These are phyloP conservation scores for Aspergillaceae sp. DNA, from an alignment of 2,329 filamentous ascomycete species.

Conservation along the genomic window DNA sequence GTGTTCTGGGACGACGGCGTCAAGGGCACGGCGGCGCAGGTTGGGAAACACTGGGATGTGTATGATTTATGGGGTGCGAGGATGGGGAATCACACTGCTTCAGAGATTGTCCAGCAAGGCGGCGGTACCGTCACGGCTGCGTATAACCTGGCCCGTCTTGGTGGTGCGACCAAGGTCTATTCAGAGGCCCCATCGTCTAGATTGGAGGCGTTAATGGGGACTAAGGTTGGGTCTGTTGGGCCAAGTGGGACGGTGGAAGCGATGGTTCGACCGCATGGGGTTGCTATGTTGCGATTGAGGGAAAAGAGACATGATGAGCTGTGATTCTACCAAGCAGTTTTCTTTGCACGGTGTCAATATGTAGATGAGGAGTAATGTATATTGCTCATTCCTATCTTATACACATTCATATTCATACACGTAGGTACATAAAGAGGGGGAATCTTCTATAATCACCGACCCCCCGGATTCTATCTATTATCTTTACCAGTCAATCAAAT, in stretches of 20 bases:
- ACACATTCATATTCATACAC: no score
- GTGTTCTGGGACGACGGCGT: slow-evolving; percentile 45
- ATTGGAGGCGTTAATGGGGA: slow-evolving; percentile 36
- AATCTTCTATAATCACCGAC: no score
- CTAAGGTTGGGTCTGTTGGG: slow-evolving; percentile 36
- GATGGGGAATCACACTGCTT: slow-evolving; percentile 42
- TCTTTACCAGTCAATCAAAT: no score
- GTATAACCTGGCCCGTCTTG: slow-evolving; percentile 43
- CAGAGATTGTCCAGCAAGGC: slow-evolving; percentile 37
- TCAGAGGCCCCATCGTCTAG: slow-evolving; percentile 32
- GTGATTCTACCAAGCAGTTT: slow-evolving; percentile 11
- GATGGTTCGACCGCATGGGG: slow-evolving; percentile 41
- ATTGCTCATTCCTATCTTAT: no score
- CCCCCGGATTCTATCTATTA: no score
- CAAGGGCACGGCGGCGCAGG: slow-evolving; percentile 34
- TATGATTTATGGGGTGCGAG: slow-evolving; percentile 49
- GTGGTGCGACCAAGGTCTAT: slow-evolving; percentile 41
- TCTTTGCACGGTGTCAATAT: no score
- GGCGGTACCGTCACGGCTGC: slow-evolving; percentile 21
- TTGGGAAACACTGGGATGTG: slow-evolving; percentile 43
- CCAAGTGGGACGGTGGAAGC: slow-evolving; percentile 38
- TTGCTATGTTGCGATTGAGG: slow-evolving; percentile 44
- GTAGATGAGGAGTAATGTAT: no score
- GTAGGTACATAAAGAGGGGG: no score
- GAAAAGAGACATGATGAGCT: slow-evolving; percentile 39